Evolutionary conservation across 2,329 filamentous ascomycete genomes (phyloP).

Genomic region (Aspergillus sp.): DNA sequence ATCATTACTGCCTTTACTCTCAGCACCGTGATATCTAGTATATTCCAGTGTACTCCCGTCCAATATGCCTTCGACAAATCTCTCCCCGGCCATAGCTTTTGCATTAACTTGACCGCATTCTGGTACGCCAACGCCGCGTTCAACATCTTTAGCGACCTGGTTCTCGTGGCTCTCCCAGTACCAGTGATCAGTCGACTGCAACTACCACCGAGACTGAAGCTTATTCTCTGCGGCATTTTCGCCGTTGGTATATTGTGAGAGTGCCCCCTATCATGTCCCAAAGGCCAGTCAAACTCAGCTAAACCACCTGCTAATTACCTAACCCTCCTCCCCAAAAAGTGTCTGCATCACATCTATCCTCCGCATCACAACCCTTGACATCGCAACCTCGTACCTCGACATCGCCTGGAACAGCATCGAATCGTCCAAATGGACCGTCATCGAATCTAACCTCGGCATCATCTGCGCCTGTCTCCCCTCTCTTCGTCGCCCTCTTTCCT

Average conservation of each 20-base stretch:
- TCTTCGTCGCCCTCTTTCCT: constrained; percentile 24
- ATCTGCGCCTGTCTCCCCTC: constrained; percentile 41
- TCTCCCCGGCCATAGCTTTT: constrained; percentile 33
- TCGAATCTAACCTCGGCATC: constrained; percentile 38
- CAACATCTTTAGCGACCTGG: constrained; percentile 38
- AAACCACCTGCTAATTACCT: not conserved
- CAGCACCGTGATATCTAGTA: constrained; percentile 19
- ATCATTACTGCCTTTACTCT: constrained; percentile 22
- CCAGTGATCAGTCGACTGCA: constrained; percentile 32
- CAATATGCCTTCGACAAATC: constrained; percentile 18
- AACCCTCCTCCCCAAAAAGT: not conserved
- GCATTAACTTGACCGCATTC: constrained; percentile 48
- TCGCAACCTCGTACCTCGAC: constrained; percentile 21
- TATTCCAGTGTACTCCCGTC: constrained; percentile 25
- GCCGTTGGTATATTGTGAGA: constrained; percentile 34
- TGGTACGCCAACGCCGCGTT: constrained; percentile 52
- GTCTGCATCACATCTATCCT: constrained; percentile 19
- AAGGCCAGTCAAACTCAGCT: not conserved
- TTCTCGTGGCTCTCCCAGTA: constrained; percentile 37
- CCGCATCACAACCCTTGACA: constrained; percentile 15
- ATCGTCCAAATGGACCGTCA: constrained; percentile 38
- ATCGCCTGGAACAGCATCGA: constrained; percentile 27
- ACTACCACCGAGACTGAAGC: constrained; percentile 45
- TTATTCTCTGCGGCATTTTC: constrained; percentile 45
- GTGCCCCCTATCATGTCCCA: not conserved